Conservation (phyloP, 345 rosid species). For the Syzygium jambos region DNA sequence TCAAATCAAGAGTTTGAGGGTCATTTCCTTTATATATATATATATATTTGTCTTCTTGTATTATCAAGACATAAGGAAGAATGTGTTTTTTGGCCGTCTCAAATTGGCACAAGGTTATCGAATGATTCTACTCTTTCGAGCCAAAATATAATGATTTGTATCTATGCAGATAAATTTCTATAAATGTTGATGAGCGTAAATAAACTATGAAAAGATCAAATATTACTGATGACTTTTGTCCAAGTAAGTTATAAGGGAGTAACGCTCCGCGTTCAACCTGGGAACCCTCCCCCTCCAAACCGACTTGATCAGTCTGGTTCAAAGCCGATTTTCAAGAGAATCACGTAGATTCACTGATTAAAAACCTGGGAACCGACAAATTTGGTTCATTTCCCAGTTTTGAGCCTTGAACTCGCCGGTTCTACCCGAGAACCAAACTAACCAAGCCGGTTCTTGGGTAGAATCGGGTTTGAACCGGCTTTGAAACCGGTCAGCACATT, state of each 20-base stretch:
- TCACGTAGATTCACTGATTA: neutral
- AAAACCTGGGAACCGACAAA: neutral
- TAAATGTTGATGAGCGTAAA: neutral
- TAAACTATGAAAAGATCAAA: neutral
- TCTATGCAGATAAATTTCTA: neutral
- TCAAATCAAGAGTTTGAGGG: neutral
- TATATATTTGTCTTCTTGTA: neutral
- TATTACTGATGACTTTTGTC: neutral
- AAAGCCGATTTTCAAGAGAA: rapidly evolving
- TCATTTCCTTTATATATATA: no score
- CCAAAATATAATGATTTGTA: neutral
- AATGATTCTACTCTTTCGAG: neutral
- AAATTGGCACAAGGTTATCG: neutral
- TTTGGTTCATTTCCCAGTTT: neutral
- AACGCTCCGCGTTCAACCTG: neutral
- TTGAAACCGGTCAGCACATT: neutral
- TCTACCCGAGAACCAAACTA: neutral
- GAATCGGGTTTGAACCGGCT: neutral
- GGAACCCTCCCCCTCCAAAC: neutral
- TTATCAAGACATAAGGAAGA: neutral
- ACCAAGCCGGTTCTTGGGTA: neutral
- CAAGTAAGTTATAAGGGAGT: neutral
- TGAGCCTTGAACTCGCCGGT: neutral
- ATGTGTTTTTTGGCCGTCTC: neutral
- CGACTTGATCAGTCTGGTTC: neutral